Evolutionary conservation across 139 green algal species (phyloP).

Genomic region (Pycnococcus provasolii): DNA sequence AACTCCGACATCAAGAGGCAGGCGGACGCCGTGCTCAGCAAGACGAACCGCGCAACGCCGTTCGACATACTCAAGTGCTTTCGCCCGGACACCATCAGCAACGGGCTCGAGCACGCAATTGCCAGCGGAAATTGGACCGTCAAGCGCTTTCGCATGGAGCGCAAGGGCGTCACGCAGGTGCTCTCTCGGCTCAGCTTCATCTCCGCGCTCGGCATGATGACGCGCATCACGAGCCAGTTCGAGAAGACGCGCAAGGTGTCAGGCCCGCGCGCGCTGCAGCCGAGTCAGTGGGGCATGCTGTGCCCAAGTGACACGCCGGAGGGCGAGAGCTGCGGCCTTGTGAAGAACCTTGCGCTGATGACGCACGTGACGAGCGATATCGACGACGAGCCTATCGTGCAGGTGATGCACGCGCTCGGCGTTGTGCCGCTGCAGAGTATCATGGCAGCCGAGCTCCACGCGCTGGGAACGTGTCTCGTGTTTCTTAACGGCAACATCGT

Average conservation of each 20-base stretch:
- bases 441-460: conserved; percentile 60
- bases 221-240: conserved; percentile 93
- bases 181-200: conserved; percentile 94
- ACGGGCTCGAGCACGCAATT: conserved; percentile 87
- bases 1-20: conserved; percentile 77
- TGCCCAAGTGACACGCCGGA: conserved; percentile 96
- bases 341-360: conserved; percentile 99
- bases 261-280: conserved; percentile 65
- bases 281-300: conserved; percentile 92
- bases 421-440: conserved; percentile 55
- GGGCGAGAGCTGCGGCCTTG: conserved; percentile 87
- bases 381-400: conserved; percentile 49
- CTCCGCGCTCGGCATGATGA: conserved; percentile 94
- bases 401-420: conserved; percentile 57
- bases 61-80: conserved; percentile 94
- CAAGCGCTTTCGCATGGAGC: conserved; percentile 94
- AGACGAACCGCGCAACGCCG: conserved; percentile 60
- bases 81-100: conserved; percentile 77
- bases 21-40: conserved; percentile 69
- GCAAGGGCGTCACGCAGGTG: conserved; percentile 94
- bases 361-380: conserved; percentile 94
- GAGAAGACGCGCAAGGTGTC: conserved; percentile 97
- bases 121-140: conserved; percentile 93
- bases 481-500: conserved; percentile 92
- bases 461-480: conserved; percentile 46